Evolutionary conservation across 345 rosid genomes (phyloP), one percentile per base, ranked within the genome.

Genomic region (Alliaria petiolata): DNA sequence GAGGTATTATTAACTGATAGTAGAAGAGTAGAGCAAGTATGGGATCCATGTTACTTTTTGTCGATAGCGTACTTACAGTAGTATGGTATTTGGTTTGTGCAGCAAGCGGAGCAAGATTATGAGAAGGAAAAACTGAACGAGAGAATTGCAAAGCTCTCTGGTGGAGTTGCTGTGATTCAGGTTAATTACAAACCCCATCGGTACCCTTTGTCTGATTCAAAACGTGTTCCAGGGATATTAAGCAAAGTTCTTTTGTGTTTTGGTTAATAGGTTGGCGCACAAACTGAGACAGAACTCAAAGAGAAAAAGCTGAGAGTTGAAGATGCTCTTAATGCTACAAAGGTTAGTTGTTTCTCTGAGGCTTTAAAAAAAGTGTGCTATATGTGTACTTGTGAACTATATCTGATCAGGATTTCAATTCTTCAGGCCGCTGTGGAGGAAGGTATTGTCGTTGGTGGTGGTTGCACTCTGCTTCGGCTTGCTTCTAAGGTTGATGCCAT

Each of bases 261-360:
- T 76, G 26, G 39, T 65, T 17, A 15, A 36, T 68, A 89, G 95
- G 95, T 89, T 39, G 95, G 95, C 62, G 91, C 92, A 51, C 95
- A 86, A 85, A 89, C 95, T 25, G 95, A 89, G 82, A 89, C 95
- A 8, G 92, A 89, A 80, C 96, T 93, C 35, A 93, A 93, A 75
- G 98, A 93, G 76, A 93, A 93, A 89, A 93, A 91, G 70, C 60
- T 91, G 76, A 91, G 99, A 78, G 99, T 93, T 47, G 99, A 93
- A 81, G 99, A 93, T 79, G 99, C 97, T 62, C 99, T 93, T 72
- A 91, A 91, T 76, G 99, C 99, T 14, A 95, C 99, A 3, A 95
- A 95, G 97, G 99, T 77, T 7, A 36, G 13, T 35, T 68, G 3
- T 40, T 3, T 34, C 12, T 33, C 20, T 14, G 20, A 49, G 22